Percentiles rank a stretch among this genome's conserved stretches.
These are phyloP conservation scores for Neurospora africana DNA, from an alignment of 495 filamentous ascomycete genomes.

Conservation along the genomic window DNA sequence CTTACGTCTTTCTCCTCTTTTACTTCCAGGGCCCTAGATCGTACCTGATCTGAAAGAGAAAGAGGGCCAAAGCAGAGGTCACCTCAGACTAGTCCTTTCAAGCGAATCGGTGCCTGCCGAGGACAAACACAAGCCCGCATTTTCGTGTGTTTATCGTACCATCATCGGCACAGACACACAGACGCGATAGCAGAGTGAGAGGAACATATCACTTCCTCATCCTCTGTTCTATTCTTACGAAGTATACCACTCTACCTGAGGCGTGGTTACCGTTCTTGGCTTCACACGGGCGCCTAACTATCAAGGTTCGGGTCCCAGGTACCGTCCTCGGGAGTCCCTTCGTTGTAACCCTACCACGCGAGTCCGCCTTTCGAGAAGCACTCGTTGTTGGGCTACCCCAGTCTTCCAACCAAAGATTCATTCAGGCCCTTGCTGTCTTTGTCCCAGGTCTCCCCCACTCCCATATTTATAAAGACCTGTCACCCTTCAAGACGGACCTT, in stretches of 20 bases:
- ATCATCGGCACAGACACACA: neutral
- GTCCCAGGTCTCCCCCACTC: neutral
- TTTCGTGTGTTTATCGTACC: neutral
- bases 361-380: neutral
- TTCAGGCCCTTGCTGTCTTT: neutral
- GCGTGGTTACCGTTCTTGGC: neutral
- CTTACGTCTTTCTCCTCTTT: neutral
- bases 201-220: neutral
- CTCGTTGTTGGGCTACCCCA: neutral
- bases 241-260: neutral
- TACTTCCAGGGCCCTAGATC: neutral
- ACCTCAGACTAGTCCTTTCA: neutral
- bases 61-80: neutral
- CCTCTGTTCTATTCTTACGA: neutral
- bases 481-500: conserved; percentile 1
- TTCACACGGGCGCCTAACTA: neutral
- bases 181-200: neutral
- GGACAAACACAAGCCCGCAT: neutral
- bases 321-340: neutral
- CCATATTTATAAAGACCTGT: neutral
- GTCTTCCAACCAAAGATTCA: neutral
- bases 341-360: neutral
- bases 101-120: neutral
- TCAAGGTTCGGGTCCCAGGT: neutral
- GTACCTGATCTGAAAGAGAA: neutral